Base-by-base conservation (phyloP, 352 stramenopile species). In the Thraustotheca clavata region DNA sequence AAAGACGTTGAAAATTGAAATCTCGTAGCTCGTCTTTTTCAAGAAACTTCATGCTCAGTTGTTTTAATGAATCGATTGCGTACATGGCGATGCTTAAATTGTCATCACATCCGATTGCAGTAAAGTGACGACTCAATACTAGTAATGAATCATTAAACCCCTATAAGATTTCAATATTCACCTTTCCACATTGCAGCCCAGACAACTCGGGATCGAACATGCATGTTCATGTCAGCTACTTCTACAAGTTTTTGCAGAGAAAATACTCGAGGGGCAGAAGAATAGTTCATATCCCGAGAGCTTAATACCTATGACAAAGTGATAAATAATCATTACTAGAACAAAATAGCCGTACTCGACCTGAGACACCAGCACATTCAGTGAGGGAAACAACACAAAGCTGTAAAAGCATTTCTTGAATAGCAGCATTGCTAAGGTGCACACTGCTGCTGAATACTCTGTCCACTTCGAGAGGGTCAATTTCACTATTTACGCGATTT, bases 31-130 rank as follows among this genome's bases (percentile, higher is more conserved):
- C 97, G 26, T 97, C 87, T 67, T 98, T 98, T 68, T 98, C 94
- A 1, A 99, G 76, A 73, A 99, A 99, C 73, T 99, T 99, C 71
- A 99, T 96, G 61, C 96, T 98, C n/a, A 99, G 79, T 76, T 99
- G 97, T 35, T 97, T 96, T n/a, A 99, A 77, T 22, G 95, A 98
- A 75, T 99, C 97, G 49, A 99, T 98, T 0, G 96, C 96, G 70
- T 98, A 99, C 85, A 99, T 98, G 46, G 95, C 97, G 24, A 99
- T 88, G 55, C 94, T 92, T 40, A 96, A 77, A 68, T 99, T 98
- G 40, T 97, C 83, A 67, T 98, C 84, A 57, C 93, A 98, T 14
- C 96, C 97, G 29, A 99, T 96, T 39, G 89, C 91, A 5, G 95
- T 96, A 73, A 99, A 99, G 69, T 99, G 97, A 20, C 89, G 74